Base-by-base conservation (phyloP, 192 early-diverging fungal genomes). In the Neocallimastix lanati region DNA sequence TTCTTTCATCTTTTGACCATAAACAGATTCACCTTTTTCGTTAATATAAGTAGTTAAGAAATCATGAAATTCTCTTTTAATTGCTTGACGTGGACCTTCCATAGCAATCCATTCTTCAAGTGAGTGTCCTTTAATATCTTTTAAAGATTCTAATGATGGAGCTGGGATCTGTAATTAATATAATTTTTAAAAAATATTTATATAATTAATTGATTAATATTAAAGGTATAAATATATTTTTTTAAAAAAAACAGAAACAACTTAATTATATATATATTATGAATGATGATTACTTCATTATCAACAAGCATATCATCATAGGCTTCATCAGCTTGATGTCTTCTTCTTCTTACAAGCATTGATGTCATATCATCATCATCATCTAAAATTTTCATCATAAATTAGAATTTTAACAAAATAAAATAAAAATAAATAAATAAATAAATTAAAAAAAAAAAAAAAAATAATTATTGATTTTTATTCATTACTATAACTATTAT, bases 11-110 rank as follows among this genome's bases (percentile, higher is more conserved):
- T 93, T 87, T 81, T 96, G 92, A 81, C 95, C 96, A 80, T 99
- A 99, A 12, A 99, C 93, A 27, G 94, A 96, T 30, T 92, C 92
- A 79, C 94, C 95, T 35, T 92, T 85, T 35, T 93, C 92, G 78
- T 94, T 91, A n/a, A 93, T 90, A 83, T 89, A 97, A 13, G 93
- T 93, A 18, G 93, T 88, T 50, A 99, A 85, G 82, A 99, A 99
- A 78, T 92, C 88, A 28, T 91, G 89, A 86, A 99, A 97, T 82
- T 96, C 94, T 37, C 92, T 86, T 79, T 90, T 88, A 36, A 97
- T 94, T 15, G 93, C 91, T 80, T 91, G 90, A 6, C 94, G 90
- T 5, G 94, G 92, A 4, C 92, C 93, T 30, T 95, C 90, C 88
- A 94, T 91, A 78, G 87, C 89, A 28, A 99, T 91, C 90, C 92